Base-by-base conservation (phyloP, 768 basidiomycete species). In the Boletus rubropictus region DNA sequence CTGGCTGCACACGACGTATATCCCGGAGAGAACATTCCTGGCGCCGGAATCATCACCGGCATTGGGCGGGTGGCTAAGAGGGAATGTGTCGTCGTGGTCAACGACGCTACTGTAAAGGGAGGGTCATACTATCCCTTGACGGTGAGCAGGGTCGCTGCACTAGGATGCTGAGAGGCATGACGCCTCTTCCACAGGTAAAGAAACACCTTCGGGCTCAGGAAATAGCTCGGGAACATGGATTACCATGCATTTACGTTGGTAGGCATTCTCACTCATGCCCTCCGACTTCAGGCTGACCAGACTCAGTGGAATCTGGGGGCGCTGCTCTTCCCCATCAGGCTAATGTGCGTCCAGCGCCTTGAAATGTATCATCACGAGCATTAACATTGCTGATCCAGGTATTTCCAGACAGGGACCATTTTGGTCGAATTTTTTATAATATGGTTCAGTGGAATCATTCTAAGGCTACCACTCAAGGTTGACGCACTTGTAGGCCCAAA, bases 401-500 rank as follows among this genome's bases (percentile, higher is more conserved):
- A 11, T 95, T 95, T 65, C 93, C 93, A 5, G 93, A 96, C 72
- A 89, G 83, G 64, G 86, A 95, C 53, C 91, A 97, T 62, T 97
- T 97, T 57, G 93, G 93, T 4, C 79, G 93, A 5, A 95, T 96
- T 60, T 97, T 97, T 69, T 96, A 93, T 65, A 96, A 97, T 59
- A 95, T 95, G 91, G 92, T 86, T 47, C 28, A 34, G 43, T 39
- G 17, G 37, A 20, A 39, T 55, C 32, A n/a, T 34, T 40, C 25
- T 18, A 14, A 42, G 22, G n/a, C 44, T 42, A 27, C 35, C 7
- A 14, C 7, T 9, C 48, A 31, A 43, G 27, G n/a, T 33, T 57
- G 49, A 57, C 55, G 29, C 39, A n/a, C 32, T 42, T 39, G 36
- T 57, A 89, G 87, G 88, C 89, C 5, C 90, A 91, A 73, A 87